These are phyloP conservation scores for Beauveria sp. DNA, from an alignment of 2,329 filamentous ascomycete species.

Conservation along the genomic window DNA sequence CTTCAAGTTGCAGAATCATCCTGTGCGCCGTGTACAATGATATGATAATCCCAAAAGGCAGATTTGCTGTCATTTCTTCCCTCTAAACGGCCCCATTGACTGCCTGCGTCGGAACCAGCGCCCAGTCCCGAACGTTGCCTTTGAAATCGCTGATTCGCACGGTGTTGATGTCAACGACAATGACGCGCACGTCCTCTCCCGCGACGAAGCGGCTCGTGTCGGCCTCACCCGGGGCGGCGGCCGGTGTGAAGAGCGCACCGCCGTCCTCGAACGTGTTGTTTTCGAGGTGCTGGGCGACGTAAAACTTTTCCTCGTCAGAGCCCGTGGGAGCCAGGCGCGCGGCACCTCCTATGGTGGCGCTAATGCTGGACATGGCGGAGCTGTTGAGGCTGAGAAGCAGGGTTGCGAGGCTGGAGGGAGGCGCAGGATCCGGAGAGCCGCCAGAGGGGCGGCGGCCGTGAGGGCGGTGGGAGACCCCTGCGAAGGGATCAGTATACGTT, in stretches of 20 bases:
- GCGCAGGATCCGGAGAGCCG: slow-evolving; percentile 56
- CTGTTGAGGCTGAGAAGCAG: slow-evolving; percentile 89
- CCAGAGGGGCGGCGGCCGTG: slow-evolving; percentile 50
- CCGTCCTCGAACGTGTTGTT: slow-evolving; percentile 74
- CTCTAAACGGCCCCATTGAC: slow-evolving; percentile 33
- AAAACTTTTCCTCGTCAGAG: slow-evolving; percentile 78
- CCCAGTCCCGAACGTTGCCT: slow-evolving; percentile 80
- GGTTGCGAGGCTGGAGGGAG: slow-evolving; percentile 67
- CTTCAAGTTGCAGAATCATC: background rate
- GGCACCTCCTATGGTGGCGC: slow-evolving; percentile 85
- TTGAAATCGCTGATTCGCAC: slow-evolving; percentile 93
- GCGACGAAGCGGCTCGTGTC: slow-evolving; percentile 63
- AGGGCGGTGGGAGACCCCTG: slow-evolving; percentile 83
- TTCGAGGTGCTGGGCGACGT: slow-evolving; percentile 73
- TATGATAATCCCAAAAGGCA: background rate
- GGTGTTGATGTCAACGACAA: slow-evolving; percentile 75
- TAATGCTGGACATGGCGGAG: slow-evolving; percentile 78
- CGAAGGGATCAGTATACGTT: slow-evolving; percentile 6
- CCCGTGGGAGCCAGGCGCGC: slow-evolving; percentile 66
- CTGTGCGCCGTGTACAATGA: slow-evolving; percentile 5
- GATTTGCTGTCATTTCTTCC: background rate
- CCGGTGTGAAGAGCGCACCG: slow-evolving; percentile 24
- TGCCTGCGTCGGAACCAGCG: slow-evolving; percentile 29
- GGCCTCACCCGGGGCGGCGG: slow-evolving; percentile 35
- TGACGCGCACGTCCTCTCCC: slow-evolving; percentile 76